Conservation (phyloP, 2,329 filamentous ascomycete genomes). For the Colletotrichum sp. region DNA sequence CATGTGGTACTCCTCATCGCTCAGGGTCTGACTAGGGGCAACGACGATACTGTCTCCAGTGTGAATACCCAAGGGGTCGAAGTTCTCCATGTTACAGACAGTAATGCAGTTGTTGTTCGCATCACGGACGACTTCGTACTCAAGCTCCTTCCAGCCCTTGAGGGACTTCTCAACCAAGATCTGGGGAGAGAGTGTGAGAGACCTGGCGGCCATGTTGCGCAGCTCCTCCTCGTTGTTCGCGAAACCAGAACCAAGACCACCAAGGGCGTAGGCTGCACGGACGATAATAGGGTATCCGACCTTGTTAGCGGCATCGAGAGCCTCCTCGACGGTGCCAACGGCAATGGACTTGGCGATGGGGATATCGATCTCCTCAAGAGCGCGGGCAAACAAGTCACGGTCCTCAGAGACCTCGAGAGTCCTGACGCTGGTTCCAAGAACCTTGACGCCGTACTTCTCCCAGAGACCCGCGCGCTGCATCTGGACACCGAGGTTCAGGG, state of each 20-base stretch:
- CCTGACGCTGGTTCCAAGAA: conserved; percentile 92
- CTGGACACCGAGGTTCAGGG: conserved; percentile 93
- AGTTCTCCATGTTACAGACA: conserved; percentile 70
- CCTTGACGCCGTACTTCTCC: conserved; percentile 93
- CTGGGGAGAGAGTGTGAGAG: conserved; percentile 91
- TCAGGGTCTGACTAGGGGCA: conserved; percentile 94
- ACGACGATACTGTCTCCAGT: conserved; percentile 99
- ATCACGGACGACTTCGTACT: conserved; percentile 98
- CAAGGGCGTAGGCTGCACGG: conserved; percentile 93
- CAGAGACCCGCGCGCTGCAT: conserved; percentile 97
- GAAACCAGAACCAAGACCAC: conserved; percentile 95
- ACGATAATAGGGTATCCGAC: conserved; percentile 98
- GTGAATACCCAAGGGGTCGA: conserved; percentile 95
- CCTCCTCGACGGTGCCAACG: conserved; percentile 89
- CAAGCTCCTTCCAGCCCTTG: conserved; percentile 99
- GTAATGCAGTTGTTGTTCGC: conserved; percentile 88
- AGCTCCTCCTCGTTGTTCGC: conserved; percentile 94
- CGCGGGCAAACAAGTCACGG: conserved; percentile 93
- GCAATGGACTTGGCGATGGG: conserved; percentile 97
- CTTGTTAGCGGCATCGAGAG: conserved; percentile 81
- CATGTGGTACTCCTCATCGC: conserved; percentile 99
- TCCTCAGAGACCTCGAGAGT: conserved; percentile 96
- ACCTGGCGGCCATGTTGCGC: conserved; percentile 89
- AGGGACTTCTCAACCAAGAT: conserved; percentile 98
- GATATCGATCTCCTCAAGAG: conserved; percentile 95